Evolutionary conservation across 2,329 filamentous ascomycete species (phyloP), one percentile per base, ranked within the genome.

Genomic region (Fusarium hostae): DNA sequence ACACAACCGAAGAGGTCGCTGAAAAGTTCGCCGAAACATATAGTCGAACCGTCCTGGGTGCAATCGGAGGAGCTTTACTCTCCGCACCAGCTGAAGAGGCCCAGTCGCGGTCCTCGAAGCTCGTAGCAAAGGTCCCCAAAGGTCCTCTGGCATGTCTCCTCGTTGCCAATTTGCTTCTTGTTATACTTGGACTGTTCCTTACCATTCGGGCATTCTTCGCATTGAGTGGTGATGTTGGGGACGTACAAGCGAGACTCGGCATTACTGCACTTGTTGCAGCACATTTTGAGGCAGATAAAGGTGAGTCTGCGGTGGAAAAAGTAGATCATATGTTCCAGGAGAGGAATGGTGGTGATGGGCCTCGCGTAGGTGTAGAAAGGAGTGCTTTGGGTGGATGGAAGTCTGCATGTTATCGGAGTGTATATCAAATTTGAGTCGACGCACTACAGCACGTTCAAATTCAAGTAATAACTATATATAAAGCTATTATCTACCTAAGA

Each of bases 361-460:
- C n/a, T 2, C 30, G 47, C 2, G 16, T 50, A 12, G 32, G 2
- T 9, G 15, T 24, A 3, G 8, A 50, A 13, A 20, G 30, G 15
- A 35, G 30, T 11, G n/a, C 8, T 13, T 35, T 35, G 0, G n/a
- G 47, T 6, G 47, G n/a, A 18, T 50, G 30, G 11, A 50, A 35
- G 6, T 24, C 24, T 13, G 16, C 8, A 12, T 13, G 15, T 9
- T 3, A 24, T 6, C 8, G 2, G 5, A 18, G 0, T 10, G n/a
- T 12, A 13, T 34, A 34, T 34, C 3, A 24, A 22, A 20, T 26
- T 6, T 26, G 26, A 26, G 26, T 26, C 26, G 26, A 26, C 5
- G 5, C 6, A 26, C 6, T 5, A 6, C 26, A 26, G 26, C 26
- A 6, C 26, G 26, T 26, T 26, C 26, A 26, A 26, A 26, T 26